These are phyloP conservation scores for Aureobasidium uvarum DNA, from an alignment of 2,329 filamentous ascomycete genomes.

Conservation along the genomic window DNA sequence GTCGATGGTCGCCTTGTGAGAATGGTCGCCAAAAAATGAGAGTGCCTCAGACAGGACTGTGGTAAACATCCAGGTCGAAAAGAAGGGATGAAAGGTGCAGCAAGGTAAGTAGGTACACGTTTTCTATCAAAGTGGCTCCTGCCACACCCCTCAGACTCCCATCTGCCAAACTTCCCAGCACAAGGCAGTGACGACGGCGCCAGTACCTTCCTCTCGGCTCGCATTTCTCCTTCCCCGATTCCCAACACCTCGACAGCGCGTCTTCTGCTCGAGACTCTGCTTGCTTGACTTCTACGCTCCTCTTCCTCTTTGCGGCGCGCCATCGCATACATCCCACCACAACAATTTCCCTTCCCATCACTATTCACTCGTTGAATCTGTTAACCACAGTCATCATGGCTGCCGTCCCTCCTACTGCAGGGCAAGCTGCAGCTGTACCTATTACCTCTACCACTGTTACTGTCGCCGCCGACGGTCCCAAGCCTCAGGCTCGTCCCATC, in stretches of 20 bases:
- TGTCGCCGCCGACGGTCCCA: neutral
- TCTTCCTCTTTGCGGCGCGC: neutral
- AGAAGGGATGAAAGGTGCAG: neutral
- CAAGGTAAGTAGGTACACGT: neutral
- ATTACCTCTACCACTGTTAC: neutral
- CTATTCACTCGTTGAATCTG: no score
- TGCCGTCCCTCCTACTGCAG: neutral
- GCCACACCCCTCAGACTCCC: neutral
- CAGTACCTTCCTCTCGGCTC: neutral
- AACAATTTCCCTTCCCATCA: neutral
- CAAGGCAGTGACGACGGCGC: neutral
- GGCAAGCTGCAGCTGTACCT: neutral
- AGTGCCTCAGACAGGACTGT: neutral
- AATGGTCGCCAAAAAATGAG: neutral
- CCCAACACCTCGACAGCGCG: neutral
- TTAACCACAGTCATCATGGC: neutral
- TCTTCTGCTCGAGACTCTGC: neutral
- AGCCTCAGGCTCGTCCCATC: neutral
- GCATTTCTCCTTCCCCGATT: no score
- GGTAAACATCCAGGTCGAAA: neutral
- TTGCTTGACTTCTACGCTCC: neutral
- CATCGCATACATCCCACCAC: neutral
- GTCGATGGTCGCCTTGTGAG: neutral
- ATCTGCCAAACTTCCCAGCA: neutral
- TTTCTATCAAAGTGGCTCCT: neutral